Evolutionary conservation across 2,329 filamentous ascomycete genomes (phyloP).

Genomic region (Ilyonectria sp.): DNA sequence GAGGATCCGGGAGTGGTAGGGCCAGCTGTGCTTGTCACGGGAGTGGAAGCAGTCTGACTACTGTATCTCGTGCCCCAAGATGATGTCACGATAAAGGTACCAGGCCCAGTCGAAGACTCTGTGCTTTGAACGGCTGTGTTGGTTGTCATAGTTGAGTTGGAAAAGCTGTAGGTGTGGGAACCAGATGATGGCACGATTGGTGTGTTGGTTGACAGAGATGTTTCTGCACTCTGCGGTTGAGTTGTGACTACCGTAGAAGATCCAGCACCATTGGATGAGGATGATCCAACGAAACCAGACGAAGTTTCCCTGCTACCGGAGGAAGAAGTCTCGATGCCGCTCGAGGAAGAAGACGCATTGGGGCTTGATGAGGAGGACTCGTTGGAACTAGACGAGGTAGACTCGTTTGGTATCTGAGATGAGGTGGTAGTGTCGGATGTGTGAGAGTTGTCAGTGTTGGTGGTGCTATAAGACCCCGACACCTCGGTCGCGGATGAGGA

Average conservation of each 20-base stretch:
- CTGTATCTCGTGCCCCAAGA: conserved; percentile 16
- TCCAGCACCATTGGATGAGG: background rate
- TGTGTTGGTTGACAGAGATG: conserved; percentile 24
- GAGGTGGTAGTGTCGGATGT: background rate
- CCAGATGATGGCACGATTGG: conserved; percentile 28
- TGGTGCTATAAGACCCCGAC: background rate
- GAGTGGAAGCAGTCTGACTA: background rate
- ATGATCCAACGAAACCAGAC: background rate
- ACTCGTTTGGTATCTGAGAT: background rate
- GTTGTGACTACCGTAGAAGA: conserved; percentile 20
- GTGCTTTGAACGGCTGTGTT: conserved; percentile 20
- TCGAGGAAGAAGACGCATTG: background rate
- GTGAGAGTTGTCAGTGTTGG: background rate
- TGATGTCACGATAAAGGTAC: conserved; percentile 15
- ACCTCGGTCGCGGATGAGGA: background rate
- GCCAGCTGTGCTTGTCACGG: background rate
- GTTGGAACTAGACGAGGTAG: conserved; percentile 8
- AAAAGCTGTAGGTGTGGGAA: conserved; percentile 33
- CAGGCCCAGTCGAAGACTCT: conserved; percentile 33
- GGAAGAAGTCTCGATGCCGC: background rate
- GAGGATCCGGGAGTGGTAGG: conserved; percentile 9
- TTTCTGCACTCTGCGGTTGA: background rate
- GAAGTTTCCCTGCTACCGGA: background rate
- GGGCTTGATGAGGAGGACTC: too few species aligned
- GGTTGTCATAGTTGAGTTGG: conserved; percentile 35